Percentiles rank a stretch among this genome's conserved stretches.
These are phyloP conservation scores for Syncephalis plumigaleata DNA, from an alignment of 371 early-diverging fungal genomes.

Conservation along the genomic window DNA sequence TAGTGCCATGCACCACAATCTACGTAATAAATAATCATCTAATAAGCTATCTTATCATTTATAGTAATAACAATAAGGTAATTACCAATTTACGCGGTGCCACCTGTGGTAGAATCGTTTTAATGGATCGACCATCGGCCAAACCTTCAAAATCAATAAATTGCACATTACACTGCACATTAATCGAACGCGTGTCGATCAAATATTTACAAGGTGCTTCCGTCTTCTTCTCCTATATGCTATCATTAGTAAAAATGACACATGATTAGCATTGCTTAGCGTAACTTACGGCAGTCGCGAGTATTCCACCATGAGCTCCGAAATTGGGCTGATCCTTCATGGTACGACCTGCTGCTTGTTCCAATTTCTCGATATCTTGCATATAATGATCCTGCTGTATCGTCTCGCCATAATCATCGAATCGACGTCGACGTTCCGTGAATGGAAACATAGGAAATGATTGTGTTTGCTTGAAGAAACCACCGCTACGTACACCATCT, in stretches of 20 bases:
- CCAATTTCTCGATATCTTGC: constrained; percentile 25
- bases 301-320: constrained; percentile 9
- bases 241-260: constrained; percentile 8
- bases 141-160: constrained; percentile 87
- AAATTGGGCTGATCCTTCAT: constrained; percentile 10
- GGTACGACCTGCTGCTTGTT: constrained; percentile 10
- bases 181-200: constrained; percentile 25
- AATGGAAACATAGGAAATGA: constrained; percentile 83
- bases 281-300: constrained; percentile 3
- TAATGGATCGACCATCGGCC: constrained; percentile 71
- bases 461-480: constrained; percentile 66
- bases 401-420: constrained; percentile 92
- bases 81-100: constrained; percentile 69
- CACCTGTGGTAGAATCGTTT: constrained; percentile 68
- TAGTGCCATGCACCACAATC: constrained; percentile 71
- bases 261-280: constrained; percentile 22
- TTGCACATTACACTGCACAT: constrained; percentile 45
- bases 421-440: constrained; percentile 51
- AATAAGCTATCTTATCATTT: too few relatives aligned
- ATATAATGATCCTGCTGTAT: constrained; percentile 58
- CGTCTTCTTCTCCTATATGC: constrained; percentile 12
- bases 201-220: constrained; percentile 65
- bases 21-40: constrained; percentile 11
- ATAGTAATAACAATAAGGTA: constrained; percentile 1
- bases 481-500: constrained; percentile 42